Conservation (phyloP, 108 stramenopile genomes). For the Bacterosira constricta region DNA sequence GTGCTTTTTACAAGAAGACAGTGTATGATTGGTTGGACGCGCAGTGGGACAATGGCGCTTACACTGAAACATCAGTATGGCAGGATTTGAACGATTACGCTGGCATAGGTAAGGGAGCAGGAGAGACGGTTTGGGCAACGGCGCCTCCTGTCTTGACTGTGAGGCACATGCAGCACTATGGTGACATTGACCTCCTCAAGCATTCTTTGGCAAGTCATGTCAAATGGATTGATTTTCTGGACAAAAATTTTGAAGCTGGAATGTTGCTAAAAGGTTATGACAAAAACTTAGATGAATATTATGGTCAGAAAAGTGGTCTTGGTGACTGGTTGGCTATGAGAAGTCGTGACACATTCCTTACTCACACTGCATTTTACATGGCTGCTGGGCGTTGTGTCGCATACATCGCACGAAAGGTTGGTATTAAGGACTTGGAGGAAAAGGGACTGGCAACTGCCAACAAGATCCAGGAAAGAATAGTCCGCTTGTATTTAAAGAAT, state of each 20-base stretch:
- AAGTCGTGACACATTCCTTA: slow-evolving; percentile 29
- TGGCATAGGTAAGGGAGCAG: slow-evolving; percentile 44
- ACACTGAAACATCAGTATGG: slow-evolving; percentile 50
- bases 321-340: slow-evolving; percentile 57
- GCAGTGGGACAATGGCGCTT: slow-evolving; percentile 53
- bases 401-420: slow-evolving; percentile 35
- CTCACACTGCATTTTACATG: slow-evolving; percentile 45
- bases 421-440: background rate
- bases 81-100: slow-evolving; percentile 39
- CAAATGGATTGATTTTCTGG: slow-evolving; percentile 32
- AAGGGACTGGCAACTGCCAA: slow-evolving; percentile 14
- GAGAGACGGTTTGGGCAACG: slow-evolving; percentile 47
- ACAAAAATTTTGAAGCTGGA: slow-evolving; percentile 33
- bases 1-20: slow-evolving; percentile 51
- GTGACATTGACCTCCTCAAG: slow-evolving; percentile 20
- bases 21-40: slow-evolving; percentile 49
- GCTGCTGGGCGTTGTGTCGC: slow-evolving; percentile 40
- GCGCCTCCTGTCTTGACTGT: slow-evolving; percentile 42
- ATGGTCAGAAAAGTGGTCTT: slow-evolving; percentile 33
- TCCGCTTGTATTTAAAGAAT: slow-evolving; percentile 30
- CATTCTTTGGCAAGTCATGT: slow-evolving; percentile 20
- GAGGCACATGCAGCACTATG: slow-evolving; percentile 44
- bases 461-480: slow-evolving; percentile 18
- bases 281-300: slow-evolving; percentile 26
- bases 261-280: slow-evolving; percentile 32